Evolutionary conservation across 2,329 filamentous ascomycete genomes (phyloP).

Genomic region (Xylaria sp.): DNA sequence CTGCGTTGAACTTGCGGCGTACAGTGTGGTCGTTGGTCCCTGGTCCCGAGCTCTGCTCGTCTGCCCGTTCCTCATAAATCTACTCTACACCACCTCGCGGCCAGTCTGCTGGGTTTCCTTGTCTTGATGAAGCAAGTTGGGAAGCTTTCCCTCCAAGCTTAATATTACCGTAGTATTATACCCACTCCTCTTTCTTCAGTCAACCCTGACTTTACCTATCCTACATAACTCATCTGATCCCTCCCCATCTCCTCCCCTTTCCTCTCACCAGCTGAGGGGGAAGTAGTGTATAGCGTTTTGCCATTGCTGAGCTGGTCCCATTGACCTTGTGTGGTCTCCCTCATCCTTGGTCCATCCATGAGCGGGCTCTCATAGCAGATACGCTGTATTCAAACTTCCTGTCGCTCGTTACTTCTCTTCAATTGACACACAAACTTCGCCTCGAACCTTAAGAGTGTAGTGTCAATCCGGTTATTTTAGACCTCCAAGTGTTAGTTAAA

Average conservation of each 20-base stretch:
- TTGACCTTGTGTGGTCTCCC: constrained; percentile 16
- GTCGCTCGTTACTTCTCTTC: constrained; percentile 36
- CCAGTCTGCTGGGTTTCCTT: constrained; percentile 24
- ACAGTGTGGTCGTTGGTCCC: constrained; percentile 13
- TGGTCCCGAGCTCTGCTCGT: constrained; percentile 1
- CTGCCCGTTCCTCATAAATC: constrained; percentile 21
- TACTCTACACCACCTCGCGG: constrained; percentile 9
- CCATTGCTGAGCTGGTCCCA: constrained; percentile 30
- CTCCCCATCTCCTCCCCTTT: background rate
- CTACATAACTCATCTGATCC: constrained; percentile 28
- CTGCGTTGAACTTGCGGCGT: background rate
- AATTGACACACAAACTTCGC: background rate
- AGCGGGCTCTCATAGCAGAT: constrained; percentile 34
- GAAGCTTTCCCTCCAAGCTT: constrained; percentile 34
- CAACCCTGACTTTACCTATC: constrained; percentile 19
- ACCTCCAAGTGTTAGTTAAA: constrained; percentile 26
- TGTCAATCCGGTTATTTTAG: background rate
- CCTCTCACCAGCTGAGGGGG: constrained; percentile 30
- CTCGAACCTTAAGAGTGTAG: constrained; percentile 6
- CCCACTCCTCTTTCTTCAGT: constrained; percentile 22
- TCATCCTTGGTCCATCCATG: constrained; percentile 28
- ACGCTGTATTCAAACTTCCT: constrained; percentile 27
- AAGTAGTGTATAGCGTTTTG: constrained; percentile 16
- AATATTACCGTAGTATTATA: constrained; percentile 29
- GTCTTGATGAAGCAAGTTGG: constrained; percentile 34